Base-by-base conservation (phyloP, 805 yeast species). In the Sugiyamaella valdiviana region DNA sequence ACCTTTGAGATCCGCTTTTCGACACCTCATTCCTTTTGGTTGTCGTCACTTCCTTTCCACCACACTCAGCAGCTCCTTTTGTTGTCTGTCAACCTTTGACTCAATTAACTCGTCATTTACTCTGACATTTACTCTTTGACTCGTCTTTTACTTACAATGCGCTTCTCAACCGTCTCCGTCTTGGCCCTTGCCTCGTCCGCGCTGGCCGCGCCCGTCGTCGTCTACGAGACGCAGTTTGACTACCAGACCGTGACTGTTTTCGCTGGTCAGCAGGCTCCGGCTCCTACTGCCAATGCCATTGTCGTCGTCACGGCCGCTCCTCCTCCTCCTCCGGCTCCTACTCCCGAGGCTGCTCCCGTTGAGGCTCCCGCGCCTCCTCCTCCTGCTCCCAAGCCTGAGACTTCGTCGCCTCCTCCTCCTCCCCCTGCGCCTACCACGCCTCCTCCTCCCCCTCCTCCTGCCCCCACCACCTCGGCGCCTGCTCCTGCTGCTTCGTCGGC, bases 141-240 rank as follows among this genome's bases (percentile, higher is more conserved):
- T n/a, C n/a, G n/a, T n/a, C n/a, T n/a, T n/a, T n/a, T n/a, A n/a
- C n/a, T n/a, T n/a, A 39, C 21, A n/a, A 41, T 41, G 44, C 44
- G 44, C 5, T 41, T 42, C 10, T 23, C 51, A n/a, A 24, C 32
- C 12, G 42, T 39, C 36, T 23, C 49, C 24, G n/a, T 39, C 26
- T 16, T 39, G 17, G 16, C 38, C 38, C 24, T 50, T 36, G 42
- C 44, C 35, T n/a, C 44, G 21, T 39, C 50, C 23, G 29, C 53
- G 19, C 43, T 56, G 24, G 58, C 60, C 16, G 37, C 53, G 17
- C 46, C 57, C n/a, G 57, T 45, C 47, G 38, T 48, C 35, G 57
- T 57, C 36, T 48, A 50, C 36, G 57, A 50, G 24, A 52, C 57
- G 38, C 46, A 43, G 21, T 29, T 36, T 39, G 54, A 48, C 32